Conservation (phyloP, 306 rosid species). For the Cyclanthera cordifolia region DNA sequence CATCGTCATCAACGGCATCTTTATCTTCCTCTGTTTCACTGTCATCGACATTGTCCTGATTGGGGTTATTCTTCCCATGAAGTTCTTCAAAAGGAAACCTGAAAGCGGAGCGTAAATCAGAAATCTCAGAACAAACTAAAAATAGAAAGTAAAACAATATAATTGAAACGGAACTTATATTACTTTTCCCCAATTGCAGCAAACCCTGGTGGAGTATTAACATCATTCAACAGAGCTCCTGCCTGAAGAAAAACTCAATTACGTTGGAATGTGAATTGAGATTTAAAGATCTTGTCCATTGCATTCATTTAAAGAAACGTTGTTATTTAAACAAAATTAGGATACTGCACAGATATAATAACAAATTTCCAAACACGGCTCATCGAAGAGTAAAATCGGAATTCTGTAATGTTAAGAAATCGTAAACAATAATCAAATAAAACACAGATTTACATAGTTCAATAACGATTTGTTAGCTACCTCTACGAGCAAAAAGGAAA, state of each 20-base stretch:
- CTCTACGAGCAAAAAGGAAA: too few relatives aligned
- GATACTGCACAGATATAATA: not conserved
- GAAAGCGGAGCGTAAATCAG: slow-evolving; percentile 13
- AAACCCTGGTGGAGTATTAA: slow-evolving; percentile 22
- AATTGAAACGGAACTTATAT: not conserved
- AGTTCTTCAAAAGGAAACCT: slow-evolving; percentile 63
- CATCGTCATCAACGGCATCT: slow-evolving; percentile 29
- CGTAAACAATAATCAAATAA: too few relatives aligned
- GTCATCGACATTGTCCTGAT: slow-evolving; percentile 50
- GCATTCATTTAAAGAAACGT: not conserved
- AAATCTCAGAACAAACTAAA: not conserved
- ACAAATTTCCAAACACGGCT: not conserved
- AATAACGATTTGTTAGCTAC: too few relatives aligned
- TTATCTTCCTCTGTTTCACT: slow-evolving; percentile 73
- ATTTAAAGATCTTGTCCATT: not conserved
- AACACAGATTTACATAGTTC: too few relatives aligned
- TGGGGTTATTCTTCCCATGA: slow-evolving; percentile 16
- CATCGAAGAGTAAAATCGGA: not conserved
- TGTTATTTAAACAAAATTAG: not conserved
- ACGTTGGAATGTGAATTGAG: slow-evolving; percentile 6
- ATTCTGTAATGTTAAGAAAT: too few relatives aligned
- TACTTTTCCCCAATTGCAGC: slow-evolving; percentile 45
- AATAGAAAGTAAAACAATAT: not conserved
- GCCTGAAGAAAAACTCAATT: slow-evolving; percentile 25
- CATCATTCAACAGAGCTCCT: slow-evolving; percentile 24